Base-by-base conservation (phyloP, 192 early-diverging fungal species). In the Pilobolus umbonatus region DNA sequence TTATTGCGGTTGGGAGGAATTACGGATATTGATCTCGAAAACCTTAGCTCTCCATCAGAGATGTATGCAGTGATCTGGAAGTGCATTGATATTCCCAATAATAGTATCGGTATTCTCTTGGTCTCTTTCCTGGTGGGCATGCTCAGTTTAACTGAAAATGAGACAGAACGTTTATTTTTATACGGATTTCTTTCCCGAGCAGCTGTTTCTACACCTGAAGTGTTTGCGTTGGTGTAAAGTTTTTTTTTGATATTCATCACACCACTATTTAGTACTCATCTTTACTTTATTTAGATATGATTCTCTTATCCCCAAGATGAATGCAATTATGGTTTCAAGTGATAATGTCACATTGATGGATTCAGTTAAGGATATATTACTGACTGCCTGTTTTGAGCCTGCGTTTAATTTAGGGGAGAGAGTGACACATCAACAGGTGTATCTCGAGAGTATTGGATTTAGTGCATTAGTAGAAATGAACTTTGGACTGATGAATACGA, bases 181-280 rank as follows among this genome's bases (percentile, higher is more conserved):
- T 92, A 91, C 45, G 80, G 79, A 6, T 84, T 88, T 66, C 62
- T 92, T 26, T 78, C 86, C 8, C 85, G 89, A 64, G 83, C 84
- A 26, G 82, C 90, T 0, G 61, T 69, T 11, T 67, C 78, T 8
- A 73, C 78, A 10, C 90, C 88, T 19, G 79, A 87, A 35, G 76
- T 83, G n/a, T 85, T 92, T 62, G 62, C 75, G 7, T 61, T 88
- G 26, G 75, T 90, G 82, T 88, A 83, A n/a, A 83, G 81, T 79
- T 17, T 19, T 22, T 52, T 51, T 51, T 51, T 51, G 19, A 49
- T 69, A 57, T 34, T 34, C 30, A 52, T 45, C 43, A 52, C 6
- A 55, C 40, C 21, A 35, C 35, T 21, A 32, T 34, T 30, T 19
- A 21, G 46, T 55, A 30, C 26, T 2, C 9, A 29, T 52, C 32